Percentiles rank a stretch among this genome's conserved stretches.
Evolutionary conservation across 495 filamentous ascomycete species (phyloP).

Genomic region (Hypoxylon cercidicola): DNA sequence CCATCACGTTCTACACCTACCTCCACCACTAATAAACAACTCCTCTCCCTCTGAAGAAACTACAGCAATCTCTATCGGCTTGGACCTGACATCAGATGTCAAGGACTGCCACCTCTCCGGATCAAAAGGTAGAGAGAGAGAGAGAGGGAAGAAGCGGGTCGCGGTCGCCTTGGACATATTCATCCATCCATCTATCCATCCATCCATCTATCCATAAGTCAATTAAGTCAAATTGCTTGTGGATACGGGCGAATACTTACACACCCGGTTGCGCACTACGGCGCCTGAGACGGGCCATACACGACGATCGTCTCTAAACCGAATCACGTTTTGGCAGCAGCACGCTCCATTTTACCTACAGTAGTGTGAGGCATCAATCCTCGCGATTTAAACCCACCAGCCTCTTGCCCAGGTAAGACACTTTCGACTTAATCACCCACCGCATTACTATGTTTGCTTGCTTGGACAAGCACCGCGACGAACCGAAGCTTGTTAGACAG

Average conservation of each 20-base stretch:
- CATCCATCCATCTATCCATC: conserved; percentile 9
- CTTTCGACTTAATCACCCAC: conserved; percentile 7
- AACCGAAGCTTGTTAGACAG: conserved; percentile 21
- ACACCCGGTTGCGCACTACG: conserved; percentile 2
- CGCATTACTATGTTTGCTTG: conserved; percentile 31
- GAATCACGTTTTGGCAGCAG: conserved; percentile 24
- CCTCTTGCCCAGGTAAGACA: conserved; percentile 31
- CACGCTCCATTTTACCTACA: conserved; percentile 24
- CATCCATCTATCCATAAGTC: conserved; percentile 13
- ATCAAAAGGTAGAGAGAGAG: conserved; percentile 24
- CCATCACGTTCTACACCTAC: conserved; percentile 24
- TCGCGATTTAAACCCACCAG: conserved; percentile 28
- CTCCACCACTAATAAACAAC: conserved; percentile 3
- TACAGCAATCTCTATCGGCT: conserved; percentile 4
- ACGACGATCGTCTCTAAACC: conserved; percentile 19
- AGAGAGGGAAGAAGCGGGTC: conserved; percentile 22
- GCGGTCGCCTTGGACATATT: conserved; percentile 22
- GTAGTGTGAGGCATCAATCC: conserved; percentile 31
- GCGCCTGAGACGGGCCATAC: conserved; percentile 16
- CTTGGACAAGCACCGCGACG: conserved; percentile 25
- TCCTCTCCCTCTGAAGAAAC: conserved; percentile 6
- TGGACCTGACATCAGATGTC: conserved; percentile 16
- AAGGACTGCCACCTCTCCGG: conserved; percentile 13
- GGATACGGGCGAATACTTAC: conserved; percentile 24
- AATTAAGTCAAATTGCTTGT: conserved; percentile 30